Conservation (phyloP, 1,284 basidiomycete species). For the Tylopilus orsonianus region DNA sequence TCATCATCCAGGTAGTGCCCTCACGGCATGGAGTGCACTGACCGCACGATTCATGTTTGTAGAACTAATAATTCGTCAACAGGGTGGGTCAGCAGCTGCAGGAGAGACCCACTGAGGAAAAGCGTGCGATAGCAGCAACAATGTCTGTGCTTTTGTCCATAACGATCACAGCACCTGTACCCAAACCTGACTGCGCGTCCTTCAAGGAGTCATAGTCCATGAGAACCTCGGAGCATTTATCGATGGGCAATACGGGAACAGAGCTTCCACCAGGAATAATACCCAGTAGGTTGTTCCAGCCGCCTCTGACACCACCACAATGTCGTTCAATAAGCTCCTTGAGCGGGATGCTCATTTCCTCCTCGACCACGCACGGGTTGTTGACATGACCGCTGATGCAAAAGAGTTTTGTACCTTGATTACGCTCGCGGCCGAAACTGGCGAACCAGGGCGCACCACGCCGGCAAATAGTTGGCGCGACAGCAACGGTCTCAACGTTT, state of each 20-base stretch:
- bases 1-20: conserved; percentile 98
- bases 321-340: conserved; percentile 96
- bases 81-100: background rate
- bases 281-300: conserved; percentile 95
- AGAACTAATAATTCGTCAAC: conserved; percentile 56
- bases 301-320: conserved; percentile 91
- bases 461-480: conserved; percentile 95
- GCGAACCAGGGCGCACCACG: conserved; percentile 94
- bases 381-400: conserved; percentile 98
- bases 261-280: conserved; percentile 96
- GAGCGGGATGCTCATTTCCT: conserved; percentile 98
- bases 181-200: conserved; percentile 91
- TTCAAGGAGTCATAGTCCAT: conserved; percentile 99
- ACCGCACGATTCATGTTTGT: conserved; percentile 98
- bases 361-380: conserved; percentile 97
- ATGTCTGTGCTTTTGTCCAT: conserved; percentile 99
- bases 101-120: conserved; percentile 64
- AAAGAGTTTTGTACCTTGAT: conserved; percentile 95
- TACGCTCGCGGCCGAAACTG: conserved; percentile 87
- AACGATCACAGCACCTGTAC: conserved; percentile 97
- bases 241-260: conserved; percentile 89
- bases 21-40: conserved; percentile 98
- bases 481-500: conserved; percentile 97
- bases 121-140: conserved; percentile 89
- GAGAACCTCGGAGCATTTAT: conserved; percentile 80